Evolutionary conservation across 1,284 basidiomycete species (phyloP).

Genomic region (Papiliotrema nemorosa): DNA sequence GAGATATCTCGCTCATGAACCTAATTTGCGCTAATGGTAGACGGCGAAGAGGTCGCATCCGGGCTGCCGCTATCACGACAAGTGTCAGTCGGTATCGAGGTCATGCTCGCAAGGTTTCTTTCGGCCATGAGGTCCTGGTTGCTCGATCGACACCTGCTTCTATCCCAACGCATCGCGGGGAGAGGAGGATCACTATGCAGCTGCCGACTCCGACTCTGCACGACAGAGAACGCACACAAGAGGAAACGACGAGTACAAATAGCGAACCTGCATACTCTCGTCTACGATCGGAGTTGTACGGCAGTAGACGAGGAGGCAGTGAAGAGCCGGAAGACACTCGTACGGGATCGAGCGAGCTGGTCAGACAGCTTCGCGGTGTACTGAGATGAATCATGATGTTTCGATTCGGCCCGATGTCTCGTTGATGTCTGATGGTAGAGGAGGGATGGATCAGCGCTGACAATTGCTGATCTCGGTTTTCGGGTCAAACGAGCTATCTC

Average conservation of each 20-base stretch:
- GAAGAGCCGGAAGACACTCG: slow-evolving; percentile 17
- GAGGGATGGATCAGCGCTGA: too few species aligned
- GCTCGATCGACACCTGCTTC: not conserved
- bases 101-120: too few species aligned
- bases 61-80: slow-evolving; percentile 5
- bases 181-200: not conserved
- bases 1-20: slow-evolving; percentile 3
- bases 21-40: not conserved
- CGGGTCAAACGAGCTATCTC: too few species aligned
- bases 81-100: too few species aligned
- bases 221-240: too few species aligned
- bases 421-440: too few species aligned
- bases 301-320: slow-evolving; percentile 19
- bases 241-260: slow-evolving; percentile 18
- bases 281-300: slow-evolving; percentile 27
- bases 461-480: too few species aligned
- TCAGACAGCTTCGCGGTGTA: slow-evolving; percentile 2
- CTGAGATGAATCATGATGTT: too few species aligned
- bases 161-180: not conserved
- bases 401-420: too few species aligned
- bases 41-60: slow-evolving; percentile 15
- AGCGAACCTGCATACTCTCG: slow-evolving; percentile 41
- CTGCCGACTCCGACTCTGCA: not conserved
- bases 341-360: slow-evolving; percentile 6
- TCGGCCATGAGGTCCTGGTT: too few species aligned